Evolutionary conservation across 495 filamentous ascomycete species (phyloP), one percentile per base, ranked within the genome.

Genomic region (Daldinia concentrica): DNA sequence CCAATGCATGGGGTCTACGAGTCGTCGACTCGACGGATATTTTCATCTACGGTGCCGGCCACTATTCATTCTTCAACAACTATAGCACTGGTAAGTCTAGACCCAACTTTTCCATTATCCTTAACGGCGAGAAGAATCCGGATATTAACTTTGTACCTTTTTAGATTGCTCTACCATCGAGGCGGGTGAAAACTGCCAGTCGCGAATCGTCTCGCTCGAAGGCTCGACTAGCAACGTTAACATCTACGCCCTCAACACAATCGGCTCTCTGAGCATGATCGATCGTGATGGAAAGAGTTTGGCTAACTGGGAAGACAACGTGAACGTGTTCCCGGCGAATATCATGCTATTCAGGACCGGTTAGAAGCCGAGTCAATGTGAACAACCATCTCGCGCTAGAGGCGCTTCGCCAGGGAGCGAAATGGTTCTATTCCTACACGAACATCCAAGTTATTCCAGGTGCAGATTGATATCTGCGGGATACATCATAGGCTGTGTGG

Each of bases 1-100:
- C 82, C 5, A 83, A 88, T 52, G 83, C 90, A 0, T 92, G 90
- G 81, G 91, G 88, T 22, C 81, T 94, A 12, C 86, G 90, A 6
- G 82, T 94, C 34, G 68, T 90, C 39, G 78, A 88, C 77, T 88
- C 85, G 15, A 76, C 78, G 1, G 81, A 87, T 63, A 82, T 94
- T 14, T 72, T 85, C 41, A 79, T 93, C 30, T 93, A 92, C 70
- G 90, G 90, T 36, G 89, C 89, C 7, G 92, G 92, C 7, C 77
- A 91, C 14, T 94, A 94, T 81, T 89, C 86, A 37, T 94, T 93
- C 82, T 94, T 94, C 82, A 86, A 89, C 69, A 79, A 85, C 71
- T 86, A 86, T 77, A 79, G 73, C 58, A 83, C 81, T 0, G 50
- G 71, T 76, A 70, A 73, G 69, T 65, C 17, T 6, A 4, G 19